phyloP scores from a whole-genome alignment of 139 green algal species.

The Tetraselmis chui region DNA sequence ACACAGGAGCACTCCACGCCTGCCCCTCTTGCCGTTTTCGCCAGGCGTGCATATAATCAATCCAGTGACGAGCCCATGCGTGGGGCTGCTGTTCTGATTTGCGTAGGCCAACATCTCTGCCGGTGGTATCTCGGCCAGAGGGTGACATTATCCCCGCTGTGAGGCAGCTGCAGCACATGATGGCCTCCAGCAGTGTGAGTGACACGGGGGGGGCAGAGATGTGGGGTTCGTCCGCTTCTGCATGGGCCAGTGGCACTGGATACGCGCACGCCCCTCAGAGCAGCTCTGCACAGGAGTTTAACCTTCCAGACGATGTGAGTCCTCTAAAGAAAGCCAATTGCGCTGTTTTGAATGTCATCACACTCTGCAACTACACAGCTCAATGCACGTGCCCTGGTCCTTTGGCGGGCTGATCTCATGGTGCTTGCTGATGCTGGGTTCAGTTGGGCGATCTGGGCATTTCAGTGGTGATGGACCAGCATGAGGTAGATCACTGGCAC shows the following conservation, averaged over 20 bases:
- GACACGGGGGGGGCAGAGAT: neutral
- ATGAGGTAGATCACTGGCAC: neutral
- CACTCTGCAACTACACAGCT: no score
- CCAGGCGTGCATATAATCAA: no score
- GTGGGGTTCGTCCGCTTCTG: no score
- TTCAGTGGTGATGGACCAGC: constrained; percentile 11
- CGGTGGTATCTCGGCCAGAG: neutral
- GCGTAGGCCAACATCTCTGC: neutral
- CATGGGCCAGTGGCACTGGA: neutral
- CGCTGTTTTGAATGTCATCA: no score
- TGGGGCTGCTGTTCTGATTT: no score
- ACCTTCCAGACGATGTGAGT: neutral
- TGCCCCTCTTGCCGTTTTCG: no score
- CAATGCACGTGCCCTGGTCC: no score
- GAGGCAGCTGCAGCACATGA: neutral
- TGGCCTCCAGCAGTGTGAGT: neutral
- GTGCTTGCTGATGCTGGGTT: neutral
- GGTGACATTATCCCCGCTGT: neutral
- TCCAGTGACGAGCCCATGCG: no score
- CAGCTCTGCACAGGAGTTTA: neutral
- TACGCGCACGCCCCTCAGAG: neutral
- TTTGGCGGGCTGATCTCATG: no score
- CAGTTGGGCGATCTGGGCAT: constrained; percentile 13
- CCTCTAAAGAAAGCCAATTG: no score
- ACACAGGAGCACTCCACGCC: no score